These are phyloP conservation scores for Apiotrichum veenhuisii DNA, from an alignment of 1,284 basidiomycete genomes.

Conservation along the genomic window DNA sequence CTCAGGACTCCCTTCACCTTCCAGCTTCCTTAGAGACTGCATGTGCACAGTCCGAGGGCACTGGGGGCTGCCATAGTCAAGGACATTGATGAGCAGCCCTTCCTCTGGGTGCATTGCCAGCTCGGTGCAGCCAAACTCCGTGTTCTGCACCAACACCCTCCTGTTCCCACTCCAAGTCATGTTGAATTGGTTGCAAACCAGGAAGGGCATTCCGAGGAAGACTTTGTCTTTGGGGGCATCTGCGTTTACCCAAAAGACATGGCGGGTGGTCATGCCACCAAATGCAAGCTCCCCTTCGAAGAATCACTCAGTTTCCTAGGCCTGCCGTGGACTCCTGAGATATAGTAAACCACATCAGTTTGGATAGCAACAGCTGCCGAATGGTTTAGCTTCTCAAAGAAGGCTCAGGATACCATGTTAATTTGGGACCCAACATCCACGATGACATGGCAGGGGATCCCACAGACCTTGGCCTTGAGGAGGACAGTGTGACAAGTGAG, in stretches of 20 bases:
- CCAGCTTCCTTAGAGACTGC: not conserved
- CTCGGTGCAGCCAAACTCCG: not conserved
- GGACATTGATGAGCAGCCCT: not conserved
- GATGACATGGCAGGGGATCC: not conserved
- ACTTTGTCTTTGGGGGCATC: slow-evolving; percentile 1
- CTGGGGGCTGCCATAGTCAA: not conserved
- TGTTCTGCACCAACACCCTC: not conserved
- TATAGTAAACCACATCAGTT: not conserved
- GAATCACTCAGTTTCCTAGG: not conserved
- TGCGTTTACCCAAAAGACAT: slow-evolving; percentile 11
- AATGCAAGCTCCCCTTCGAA: not conserved
- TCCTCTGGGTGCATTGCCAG: slow-evolving; percentile 1
- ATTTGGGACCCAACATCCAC: slow-evolving; percentile 5
- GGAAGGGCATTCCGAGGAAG: slow-evolving; percentile 13
- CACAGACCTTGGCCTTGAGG: not conserved
- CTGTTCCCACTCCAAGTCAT: slow-evolving; percentile 11
- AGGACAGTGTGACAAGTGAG: not conserved
- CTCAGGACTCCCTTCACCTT: not conserved
- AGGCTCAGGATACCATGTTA: slow-evolving; percentile 2
- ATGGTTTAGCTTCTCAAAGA: not conserved
- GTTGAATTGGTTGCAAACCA: too few species aligned
- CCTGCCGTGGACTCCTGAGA: slow-evolving; percentile 3
- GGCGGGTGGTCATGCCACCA: not conserved
- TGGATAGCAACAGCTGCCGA: not conserved
- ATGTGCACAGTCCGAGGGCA: not conserved